phyloP scores from a whole-genome alignment of 106 monocot genomes.

The Dendrobium chrysotoxum region DNA sequence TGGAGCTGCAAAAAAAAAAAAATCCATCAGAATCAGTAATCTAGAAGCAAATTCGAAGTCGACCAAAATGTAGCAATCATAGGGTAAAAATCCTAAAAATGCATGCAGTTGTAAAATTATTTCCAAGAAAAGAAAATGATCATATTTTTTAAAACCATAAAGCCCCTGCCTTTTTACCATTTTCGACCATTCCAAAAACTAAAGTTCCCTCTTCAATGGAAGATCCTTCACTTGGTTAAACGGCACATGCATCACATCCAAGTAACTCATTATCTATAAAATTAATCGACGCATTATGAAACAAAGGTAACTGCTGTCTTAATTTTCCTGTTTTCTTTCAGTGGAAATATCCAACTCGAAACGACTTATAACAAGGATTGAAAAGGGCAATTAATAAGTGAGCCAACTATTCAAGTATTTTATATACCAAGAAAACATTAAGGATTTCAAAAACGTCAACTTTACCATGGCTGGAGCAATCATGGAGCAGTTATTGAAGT shows the following conservation, averaged over 20 bases:
- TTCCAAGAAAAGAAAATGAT: neutral
- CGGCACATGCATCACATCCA: neutral
- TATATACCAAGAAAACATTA: no score
- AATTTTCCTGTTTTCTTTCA: no score
- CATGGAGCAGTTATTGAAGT: neutral
- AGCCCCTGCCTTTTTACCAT: neutral
- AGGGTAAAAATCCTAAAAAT: neutral
- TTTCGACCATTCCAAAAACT: neutral
- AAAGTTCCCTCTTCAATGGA: neutral
- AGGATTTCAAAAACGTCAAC: no score
- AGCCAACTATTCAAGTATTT: neutral
- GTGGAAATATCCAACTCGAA: no score
- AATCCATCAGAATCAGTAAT: neutral
- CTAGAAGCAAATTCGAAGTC: no score
- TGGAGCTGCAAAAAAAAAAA: conserved; percentile 40
- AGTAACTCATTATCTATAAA: neutral
- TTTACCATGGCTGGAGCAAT: conserved; percentile 8
- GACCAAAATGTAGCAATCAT: no score
- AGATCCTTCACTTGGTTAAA: no score
- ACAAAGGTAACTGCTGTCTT: no score
- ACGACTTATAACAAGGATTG: no score
- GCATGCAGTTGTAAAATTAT: neutral
- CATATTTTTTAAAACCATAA: neutral
- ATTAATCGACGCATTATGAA: neutral
- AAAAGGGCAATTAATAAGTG: no score